Conservation (phyloP, 2,329 filamentous ascomycete species). For the Fusarium mundagurra region DNA sequence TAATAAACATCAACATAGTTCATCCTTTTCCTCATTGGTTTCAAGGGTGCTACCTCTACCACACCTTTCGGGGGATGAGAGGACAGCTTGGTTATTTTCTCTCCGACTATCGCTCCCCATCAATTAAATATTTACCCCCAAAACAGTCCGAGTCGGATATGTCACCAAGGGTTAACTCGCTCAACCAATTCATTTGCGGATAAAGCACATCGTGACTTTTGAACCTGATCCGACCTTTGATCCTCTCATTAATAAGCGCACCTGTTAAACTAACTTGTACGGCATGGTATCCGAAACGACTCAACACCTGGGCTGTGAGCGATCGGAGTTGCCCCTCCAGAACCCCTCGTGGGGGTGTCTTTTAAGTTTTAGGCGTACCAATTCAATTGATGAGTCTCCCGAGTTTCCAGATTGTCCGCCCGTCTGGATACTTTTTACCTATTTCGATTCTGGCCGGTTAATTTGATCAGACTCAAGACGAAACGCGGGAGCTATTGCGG, state of each 20-base stretch:
- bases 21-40: slow-evolving; percentile 24
- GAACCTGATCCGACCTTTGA: neutral
- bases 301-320: slow-evolving; percentile 20
- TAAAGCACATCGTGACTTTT: neutral
- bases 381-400: slow-evolving; percentile 21
- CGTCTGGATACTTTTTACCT: slow-evolving; percentile 22
- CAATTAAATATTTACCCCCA: neutral
- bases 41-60: slow-evolving; percentile 18
- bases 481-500: slow-evolving; percentile 8
- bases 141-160: neutral
- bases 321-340: slow-evolving; percentile 32
- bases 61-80: slow-evolving; percentile 19
- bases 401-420: neutral
- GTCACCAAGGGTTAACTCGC: neutral
- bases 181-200: slow-evolving; percentile 32
- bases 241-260: slow-evolving; percentile 17
- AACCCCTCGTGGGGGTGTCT: slow-evolving; percentile 26
- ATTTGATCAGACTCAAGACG: slow-evolving; percentile 23
- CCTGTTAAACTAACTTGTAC: slow-evolving; percentile 8
- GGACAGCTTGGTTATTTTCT: neutral
- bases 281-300: slow-evolving; percentile 29
- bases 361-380: slow-evolving; percentile 32
- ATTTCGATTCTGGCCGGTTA: slow-evolving; percentile 27
- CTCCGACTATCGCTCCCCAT: slow-evolving; percentile 26
- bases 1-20: slow-evolving; percentile 29